Percentiles rank a stretch among this genome's conserved stretches.
Conservation (phyloP, 345 rosid genomes). For the Eucalyptus curtisii region DNA sequence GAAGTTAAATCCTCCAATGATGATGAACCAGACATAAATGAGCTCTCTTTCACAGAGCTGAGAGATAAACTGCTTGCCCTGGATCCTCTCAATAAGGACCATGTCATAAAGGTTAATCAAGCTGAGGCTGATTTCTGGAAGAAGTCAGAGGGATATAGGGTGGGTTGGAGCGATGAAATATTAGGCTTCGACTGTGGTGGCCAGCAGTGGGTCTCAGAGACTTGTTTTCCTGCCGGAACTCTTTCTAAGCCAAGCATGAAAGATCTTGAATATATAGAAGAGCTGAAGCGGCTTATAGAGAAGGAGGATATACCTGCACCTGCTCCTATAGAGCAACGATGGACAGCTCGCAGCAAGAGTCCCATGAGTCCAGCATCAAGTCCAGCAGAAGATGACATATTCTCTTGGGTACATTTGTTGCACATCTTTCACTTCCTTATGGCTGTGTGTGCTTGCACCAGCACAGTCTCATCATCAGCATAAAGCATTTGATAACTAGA, state of each 20-base stretch:
- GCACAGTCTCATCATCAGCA: background rate
- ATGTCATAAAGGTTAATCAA: conserved; percentile 59
- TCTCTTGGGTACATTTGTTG: conserved; percentile 62
- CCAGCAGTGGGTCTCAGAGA: conserved; percentile 98
- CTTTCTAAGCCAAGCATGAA: conserved; percentile 80
- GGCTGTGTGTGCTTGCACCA: background rate
- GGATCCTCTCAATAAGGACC: conserved; percentile 86
- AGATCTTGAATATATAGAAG: conserved; percentile 85
- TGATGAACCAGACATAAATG: conserved; percentile 43
- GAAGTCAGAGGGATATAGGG: conserved; percentile 91
- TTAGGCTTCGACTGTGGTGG: conserved; percentile 99
- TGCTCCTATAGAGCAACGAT: conserved; percentile 93
- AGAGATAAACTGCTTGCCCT: conserved; percentile 88
- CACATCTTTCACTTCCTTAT: background rate
- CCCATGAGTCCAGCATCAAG: conserved; percentile 86
- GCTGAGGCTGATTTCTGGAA: conserved; percentile 98
- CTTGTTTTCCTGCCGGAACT: conserved; percentile 90
- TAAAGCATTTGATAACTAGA: background rate
- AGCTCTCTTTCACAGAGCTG: conserved; percentile 75
- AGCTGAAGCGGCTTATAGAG: conserved; percentile 73
- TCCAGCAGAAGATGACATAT: conserved; percentile 58
- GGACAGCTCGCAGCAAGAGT: conserved; percentile 87
- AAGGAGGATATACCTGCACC: conserved; percentile 76
- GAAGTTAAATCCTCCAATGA: conserved; percentile 30
- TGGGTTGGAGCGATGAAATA: conserved; percentile 96